phyloP scores from a whole-genome alignment of 257 asterid species.

The Solanum dulcamara region DNA sequence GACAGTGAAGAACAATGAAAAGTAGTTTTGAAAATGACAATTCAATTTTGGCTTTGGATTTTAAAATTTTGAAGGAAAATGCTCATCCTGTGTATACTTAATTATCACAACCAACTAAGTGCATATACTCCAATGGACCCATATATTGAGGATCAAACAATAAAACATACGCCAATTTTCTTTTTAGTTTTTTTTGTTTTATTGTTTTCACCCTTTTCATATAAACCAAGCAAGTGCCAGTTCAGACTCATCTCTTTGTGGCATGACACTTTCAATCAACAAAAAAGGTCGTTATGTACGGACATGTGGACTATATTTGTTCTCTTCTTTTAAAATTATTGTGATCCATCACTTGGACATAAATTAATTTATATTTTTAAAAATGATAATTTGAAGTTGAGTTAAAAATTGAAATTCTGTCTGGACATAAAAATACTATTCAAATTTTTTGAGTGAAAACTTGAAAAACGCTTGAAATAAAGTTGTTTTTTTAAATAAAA shows the following conservation, averaged over 20 bases:
- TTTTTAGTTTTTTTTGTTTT: neutral
- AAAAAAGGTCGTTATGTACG: neutral
- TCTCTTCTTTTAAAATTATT: neutral
- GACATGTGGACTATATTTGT: neutral
- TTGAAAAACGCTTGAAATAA: no score
- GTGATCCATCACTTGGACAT: no score
- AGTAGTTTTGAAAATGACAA: conserved; percentile 5
- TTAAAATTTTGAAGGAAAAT: neutral
- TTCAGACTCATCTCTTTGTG: neutral
- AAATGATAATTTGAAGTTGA: no score
- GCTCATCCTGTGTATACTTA: neutral
- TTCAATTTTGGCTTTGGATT: neutral
- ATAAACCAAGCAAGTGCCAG: neutral
- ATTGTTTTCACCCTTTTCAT: neutral
- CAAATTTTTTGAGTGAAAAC: no score
- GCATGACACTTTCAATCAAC: neutral
- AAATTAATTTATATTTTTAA: no score
- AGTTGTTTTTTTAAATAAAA: no score
- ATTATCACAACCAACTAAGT: neutral
- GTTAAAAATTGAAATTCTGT: no score
- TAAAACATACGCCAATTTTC: neutral
- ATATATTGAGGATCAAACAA: neutral
- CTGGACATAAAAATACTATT: neutral
- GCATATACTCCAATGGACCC: neutral
- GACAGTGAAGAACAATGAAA: conserved; percentile 10